These are phyloP conservation scores for Poa pratensis DNA, from an alignment of 176 grass and related monocot genomes.

Conservation along the genomic window DNA sequence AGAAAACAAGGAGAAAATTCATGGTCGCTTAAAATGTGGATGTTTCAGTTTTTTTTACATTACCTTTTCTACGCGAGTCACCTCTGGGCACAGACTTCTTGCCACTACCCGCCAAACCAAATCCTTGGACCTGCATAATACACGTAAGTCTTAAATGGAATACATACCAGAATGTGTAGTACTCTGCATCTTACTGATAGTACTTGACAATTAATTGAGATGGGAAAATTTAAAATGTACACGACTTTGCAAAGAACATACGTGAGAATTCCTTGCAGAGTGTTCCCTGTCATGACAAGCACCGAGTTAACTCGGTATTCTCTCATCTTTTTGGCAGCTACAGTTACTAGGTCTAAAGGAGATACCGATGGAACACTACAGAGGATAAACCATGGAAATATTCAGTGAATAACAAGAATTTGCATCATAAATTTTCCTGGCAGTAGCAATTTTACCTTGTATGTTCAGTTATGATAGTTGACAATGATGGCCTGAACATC, in stretches of 20 bases:
- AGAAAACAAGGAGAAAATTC: neutral
- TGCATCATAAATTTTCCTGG: neutral
- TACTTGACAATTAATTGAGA: neutral
- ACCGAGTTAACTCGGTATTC: constrained; percentile 73
- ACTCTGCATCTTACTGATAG: neutral
- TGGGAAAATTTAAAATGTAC: neutral
- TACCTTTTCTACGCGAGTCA: constrained; percentile 37
- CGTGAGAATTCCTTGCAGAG: constrained; percentile 71
- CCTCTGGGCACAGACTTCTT: constrained; percentile 59
- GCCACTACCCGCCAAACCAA: constrained; percentile 74
- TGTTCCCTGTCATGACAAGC: constrained; percentile 67
- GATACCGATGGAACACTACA: constrained; percentile 68
- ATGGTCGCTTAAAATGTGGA: neutral
- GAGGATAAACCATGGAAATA: neutral
- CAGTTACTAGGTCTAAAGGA: constrained; percentile 61
- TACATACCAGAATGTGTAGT: neutral
- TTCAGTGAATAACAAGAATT: neutral
- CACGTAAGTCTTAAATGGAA: neutral
- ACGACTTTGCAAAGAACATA: constrained; percentile 29
- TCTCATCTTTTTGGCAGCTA: constrained; percentile 78
- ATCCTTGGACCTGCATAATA: constrained; percentile 64
- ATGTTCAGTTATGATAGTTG: constrained; percentile 81
- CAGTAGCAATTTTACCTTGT: constrained; percentile 47
- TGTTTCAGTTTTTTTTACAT: constrained; percentile 35
- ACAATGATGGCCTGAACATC: constrained; percentile 89